Conservation (phyloP, 2,329 filamentous ascomycete genomes). For the Pestalotiopsis sp. region DNA sequence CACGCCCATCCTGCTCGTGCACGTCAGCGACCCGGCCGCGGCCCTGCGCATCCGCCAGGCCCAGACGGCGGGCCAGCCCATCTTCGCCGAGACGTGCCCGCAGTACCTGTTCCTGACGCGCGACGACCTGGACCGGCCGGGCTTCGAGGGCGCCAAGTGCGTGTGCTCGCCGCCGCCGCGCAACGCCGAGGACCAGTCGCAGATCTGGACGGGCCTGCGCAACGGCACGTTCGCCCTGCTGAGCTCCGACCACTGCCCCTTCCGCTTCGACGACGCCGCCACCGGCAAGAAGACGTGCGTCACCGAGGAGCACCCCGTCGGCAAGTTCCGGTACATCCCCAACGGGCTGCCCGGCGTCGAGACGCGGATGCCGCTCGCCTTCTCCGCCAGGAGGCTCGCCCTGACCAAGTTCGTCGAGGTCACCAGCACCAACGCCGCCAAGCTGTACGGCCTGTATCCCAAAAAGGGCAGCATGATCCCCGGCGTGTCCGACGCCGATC, state of each 20-base stretch:
- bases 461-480: constrained; percentile 50
- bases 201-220: constrained; percentile 49
- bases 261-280: constrained; percentile 45
- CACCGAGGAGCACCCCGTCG: constrained; percentile 40
- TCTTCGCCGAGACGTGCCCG: constrained; percentile 56
- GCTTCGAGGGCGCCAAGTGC: constrained; percentile 56
- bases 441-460: constrained; percentile 56
- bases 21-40: constrained; percentile 48
- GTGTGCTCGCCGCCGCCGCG: constrained; percentile 55
- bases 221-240: constrained; percentile 55
- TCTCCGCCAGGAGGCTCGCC: constrained; percentile 40
- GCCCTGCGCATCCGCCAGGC: constrained; percentile 46
- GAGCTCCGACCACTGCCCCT: constrained; percentile 45
- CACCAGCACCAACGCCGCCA: constrained; percentile 54
- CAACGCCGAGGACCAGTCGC: constrained; percentile 45
- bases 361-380: constrained; percentile 50
- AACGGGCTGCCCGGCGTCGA: constrained; percentile 60
- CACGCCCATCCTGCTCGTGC: constrained; percentile 53
- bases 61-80: constrained; percentile 46
- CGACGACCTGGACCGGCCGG: constrained; percentile 47
- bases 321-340: constrained; percentile 56
- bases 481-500: constrained; percentile 54
- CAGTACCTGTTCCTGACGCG: constrained; percentile 56
- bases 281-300: constrained; percentile 49
- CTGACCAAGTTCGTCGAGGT: constrained; percentile 54